Evolutionary conservation across 31 red algal genomes (phyloP).

Genomic region (Porphyra umbilicalis): DNA sequence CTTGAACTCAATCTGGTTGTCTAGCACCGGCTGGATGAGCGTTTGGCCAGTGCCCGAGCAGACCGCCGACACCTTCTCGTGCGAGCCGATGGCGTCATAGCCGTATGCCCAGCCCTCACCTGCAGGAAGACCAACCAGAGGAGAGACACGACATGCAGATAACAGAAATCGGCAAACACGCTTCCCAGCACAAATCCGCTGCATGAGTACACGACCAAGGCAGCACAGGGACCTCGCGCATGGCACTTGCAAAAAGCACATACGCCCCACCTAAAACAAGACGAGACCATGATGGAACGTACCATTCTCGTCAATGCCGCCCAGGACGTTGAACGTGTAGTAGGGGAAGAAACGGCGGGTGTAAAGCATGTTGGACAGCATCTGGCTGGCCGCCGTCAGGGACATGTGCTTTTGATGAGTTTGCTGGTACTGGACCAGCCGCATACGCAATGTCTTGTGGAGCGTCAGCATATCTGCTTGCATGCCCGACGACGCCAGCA

Average conservation of each 20-base stretch:
- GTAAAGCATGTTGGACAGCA: conserved; percentile 85
- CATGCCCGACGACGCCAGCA: conserved; percentile 85
- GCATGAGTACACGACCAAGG: no score
- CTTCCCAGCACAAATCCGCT: no score
- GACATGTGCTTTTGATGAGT: conserved; percentile 75
- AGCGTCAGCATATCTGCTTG: conserved; percentile 67
- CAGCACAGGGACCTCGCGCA: no score
- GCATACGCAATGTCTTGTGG: conserved; percentile 79
- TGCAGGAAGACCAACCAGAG: conserved; percentile 7
- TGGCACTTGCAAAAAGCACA: no score
- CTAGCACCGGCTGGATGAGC: conserved; percentile 80
- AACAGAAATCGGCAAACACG: not conserved
- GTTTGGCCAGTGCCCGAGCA: conserved; percentile 74
- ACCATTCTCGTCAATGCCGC: conserved; percentile 85
- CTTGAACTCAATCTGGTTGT: conserved; percentile 80
- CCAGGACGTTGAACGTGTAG: conserved; percentile 96
- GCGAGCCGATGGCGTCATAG: conserved; percentile 92
- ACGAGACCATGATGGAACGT: conserved; percentile 6
- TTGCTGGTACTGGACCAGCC: conserved; percentile 55
- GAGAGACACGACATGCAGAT: not conserved
- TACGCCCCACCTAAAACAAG: no score
- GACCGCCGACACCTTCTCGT: conserved; percentile 77
- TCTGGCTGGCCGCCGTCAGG: conserved; percentile 45
- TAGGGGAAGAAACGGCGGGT: conserved; percentile 83
- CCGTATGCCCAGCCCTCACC: conserved; percentile 80